Base-by-base conservation (phyloP, 768 basidiomycete species). In the Tricholoma sp. region DNA sequence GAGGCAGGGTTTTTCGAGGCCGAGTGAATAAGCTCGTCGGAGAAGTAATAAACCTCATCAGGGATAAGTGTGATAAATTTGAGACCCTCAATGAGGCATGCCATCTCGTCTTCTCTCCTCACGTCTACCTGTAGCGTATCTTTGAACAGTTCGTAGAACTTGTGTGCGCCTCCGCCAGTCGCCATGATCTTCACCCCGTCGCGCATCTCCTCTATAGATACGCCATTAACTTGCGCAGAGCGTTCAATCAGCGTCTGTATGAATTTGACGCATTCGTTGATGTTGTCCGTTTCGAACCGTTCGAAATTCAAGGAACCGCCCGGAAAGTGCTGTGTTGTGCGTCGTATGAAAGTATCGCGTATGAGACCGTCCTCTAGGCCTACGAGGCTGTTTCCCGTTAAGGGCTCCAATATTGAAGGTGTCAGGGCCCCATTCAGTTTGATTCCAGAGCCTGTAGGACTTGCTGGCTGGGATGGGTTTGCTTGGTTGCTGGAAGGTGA, bases 301-400 rank as follows among this genome's bases (percentile, higher is more conserved):
- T 92, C 93, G 66, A 98, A 99, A 73, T 98, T 99, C 68, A 99
- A 84, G 49, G 94, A 91, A 2, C 97, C 97, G 13, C 97, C 97
- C 3, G 95, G 94, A 63, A 97, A 90, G 66, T 96, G 91, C 61
- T 89, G 83, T 50, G 84, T 80, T 20, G 84, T 84, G 52, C 84
- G 83, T 58, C 84, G 85, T 41, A 91, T 80, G 57, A 87, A 81
- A 53, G 81, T 81, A 53, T 84, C 83, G 56, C 81, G 84, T 53
- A 86, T 73, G 33, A 84, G 67, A 36, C 72, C 73, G 57, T 72
- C 72, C 54, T 73, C 70, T 31, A 80, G 68, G 18, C 69, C 70
- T 31, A 70, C 72, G 17, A 76, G 65, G 24, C 70, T 70, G 49
- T 69, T 63, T 42, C 66, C 70, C 41, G 63, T 60, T 41, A 72